Conservation (phyloP, 106 monocot species). For the Narthecium ossifragum region DNA sequence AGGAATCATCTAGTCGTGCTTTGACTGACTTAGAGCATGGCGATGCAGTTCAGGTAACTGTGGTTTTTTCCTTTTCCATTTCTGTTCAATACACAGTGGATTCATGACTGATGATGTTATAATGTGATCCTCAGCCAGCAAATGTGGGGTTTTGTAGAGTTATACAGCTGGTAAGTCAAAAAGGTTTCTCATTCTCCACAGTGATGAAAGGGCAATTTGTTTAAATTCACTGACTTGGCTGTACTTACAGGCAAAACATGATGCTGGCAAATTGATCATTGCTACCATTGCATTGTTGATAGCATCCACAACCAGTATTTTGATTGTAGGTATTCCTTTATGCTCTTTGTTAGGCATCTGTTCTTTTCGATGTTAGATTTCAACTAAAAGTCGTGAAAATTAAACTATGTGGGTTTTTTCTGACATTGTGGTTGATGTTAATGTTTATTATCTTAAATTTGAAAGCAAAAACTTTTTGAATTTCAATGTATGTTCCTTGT, state of each 20-base stretch:
- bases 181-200: no score
- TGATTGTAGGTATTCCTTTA: conserved; percentile 76
- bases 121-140: conserved; percentile 42
- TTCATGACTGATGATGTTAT: conserved; percentile 10
- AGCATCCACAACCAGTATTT: conserved; percentile 75
- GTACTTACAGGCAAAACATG: conserved; percentile 77
- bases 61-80: neutral
- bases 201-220: no score
- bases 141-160: conserved; percentile 81
- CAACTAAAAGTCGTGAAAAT: no score
- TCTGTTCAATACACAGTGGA: conserved; percentile 4
- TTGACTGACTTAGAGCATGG: conserved; percentile 78
- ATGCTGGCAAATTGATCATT: conserved; percentile 61
- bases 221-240: neutral
- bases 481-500: no score
- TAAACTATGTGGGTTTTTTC: no score
- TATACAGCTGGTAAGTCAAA: conserved; percentile 56
- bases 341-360: neutral
- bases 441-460: no score
- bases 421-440: no score
- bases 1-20: conserved; percentile 35
- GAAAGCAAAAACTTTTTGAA: no score
- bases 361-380: no score
- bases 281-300: conserved; percentile 79
- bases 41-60: conserved; percentile 53